Evolutionary conservation across 371 early-diverging fungal species (phyloP), one percentile per base, ranked within the genome.

Genomic region (Zychaea mexicana): DNA sequence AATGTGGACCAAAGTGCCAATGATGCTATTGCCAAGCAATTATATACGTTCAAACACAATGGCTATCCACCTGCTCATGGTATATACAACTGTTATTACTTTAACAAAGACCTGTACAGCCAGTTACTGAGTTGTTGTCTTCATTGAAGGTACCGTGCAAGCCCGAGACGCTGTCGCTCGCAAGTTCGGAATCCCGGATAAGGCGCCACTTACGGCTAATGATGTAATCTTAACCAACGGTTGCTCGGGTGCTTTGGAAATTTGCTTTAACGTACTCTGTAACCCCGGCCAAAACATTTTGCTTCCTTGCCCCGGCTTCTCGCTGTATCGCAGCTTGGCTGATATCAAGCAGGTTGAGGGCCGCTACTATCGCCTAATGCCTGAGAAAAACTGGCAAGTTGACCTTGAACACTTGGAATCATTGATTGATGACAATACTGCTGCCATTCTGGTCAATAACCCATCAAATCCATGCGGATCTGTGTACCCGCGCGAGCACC

Each of bases 401-500:
- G 94, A 96, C 74, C 67, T 96, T 28, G 82, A 74, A 21, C 91
- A 94, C 24, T 65, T 96, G 71, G 93, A 92, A 69, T 83, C 89
- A 0, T 76, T 93, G 57, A 89, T 95, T 59, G 93, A 95, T 67
- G 84, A 85, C 3, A 89, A 90, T 42, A 96, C 96, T 4, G 86
- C 87, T 3, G 88, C 88, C 6, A 88, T 95, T 42, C 66, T 96
- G 38, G 85, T 96, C 72, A 95, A 95, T 86, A 96, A 95, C 68
- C 92, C 93, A 28, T 92, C 92, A 33, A 95, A 96, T 78, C 95
- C 96, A 3, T 96, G 96, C 68, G 96, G 96, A 9, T 94, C 95
- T 17, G 93, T 93, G 15, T 96, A 87, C 65, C 78, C 88, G 31
- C 77, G 83, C 30, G 76, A 85, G 26, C 96, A 95, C 67, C 73